A percentile compares a stretch with the other conserved stretches of the same genome.
Conservation (phyloP, 192 early-diverging fungal species). For the Dissophora globulifera region DNA sequence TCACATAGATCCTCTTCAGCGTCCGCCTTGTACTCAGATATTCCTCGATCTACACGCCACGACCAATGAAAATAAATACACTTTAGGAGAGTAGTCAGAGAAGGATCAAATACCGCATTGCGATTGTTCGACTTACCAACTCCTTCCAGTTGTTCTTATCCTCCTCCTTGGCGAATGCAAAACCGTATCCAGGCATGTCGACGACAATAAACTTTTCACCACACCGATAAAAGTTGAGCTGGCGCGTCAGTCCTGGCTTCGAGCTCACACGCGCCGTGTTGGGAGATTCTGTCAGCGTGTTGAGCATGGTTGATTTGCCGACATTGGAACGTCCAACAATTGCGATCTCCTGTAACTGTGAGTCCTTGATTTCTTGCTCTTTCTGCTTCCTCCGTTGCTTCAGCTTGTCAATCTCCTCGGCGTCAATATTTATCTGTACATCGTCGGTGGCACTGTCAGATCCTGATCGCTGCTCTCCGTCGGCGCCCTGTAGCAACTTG, state of each 20-base stretch:
- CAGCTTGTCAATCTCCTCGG: slow-evolving; percentile 24
- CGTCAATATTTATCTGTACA: not conserved
- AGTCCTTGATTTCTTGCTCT: slow-evolving; percentile 38
- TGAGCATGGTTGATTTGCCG: slow-evolving; percentile 82
- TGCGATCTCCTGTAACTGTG: slow-evolving; percentile 34
- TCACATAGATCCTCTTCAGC: slow-evolving; percentile 73
- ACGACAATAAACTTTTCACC: slow-evolving; percentile 71
- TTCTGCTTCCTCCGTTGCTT: slow-evolving; percentile 6
- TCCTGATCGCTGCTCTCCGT: not conserved
- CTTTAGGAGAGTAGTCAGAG: too few relatives aligned
- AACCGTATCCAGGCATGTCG: slow-evolving; percentile 88
- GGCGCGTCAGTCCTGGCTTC: slow-evolving; percentile 82
- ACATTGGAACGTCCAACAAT: slow-evolving; percentile 78
- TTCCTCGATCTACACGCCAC: slow-evolving; percentile 73
- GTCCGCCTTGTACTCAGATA: slow-evolving; percentile 67
- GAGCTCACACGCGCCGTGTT: slow-evolving; percentile 71
- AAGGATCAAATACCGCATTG: not conserved
- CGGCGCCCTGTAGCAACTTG: slow-evolving; percentile 12
- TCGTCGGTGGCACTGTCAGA: too few relatives aligned
- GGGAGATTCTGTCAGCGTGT: slow-evolving; percentile 68
- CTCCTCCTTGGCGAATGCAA: slow-evolving; percentile 79
- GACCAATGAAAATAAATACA: too few relatives aligned
- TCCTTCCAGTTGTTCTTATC: slow-evolving; percentile 63
- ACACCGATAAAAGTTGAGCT: slow-evolving; percentile 82
- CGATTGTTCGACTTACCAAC: slow-evolving; percentile 55